Evolutionary conservation across 1,284 basidiomycete genomes (phyloP).

Genomic region (Cryptococcus floricola): DNA sequence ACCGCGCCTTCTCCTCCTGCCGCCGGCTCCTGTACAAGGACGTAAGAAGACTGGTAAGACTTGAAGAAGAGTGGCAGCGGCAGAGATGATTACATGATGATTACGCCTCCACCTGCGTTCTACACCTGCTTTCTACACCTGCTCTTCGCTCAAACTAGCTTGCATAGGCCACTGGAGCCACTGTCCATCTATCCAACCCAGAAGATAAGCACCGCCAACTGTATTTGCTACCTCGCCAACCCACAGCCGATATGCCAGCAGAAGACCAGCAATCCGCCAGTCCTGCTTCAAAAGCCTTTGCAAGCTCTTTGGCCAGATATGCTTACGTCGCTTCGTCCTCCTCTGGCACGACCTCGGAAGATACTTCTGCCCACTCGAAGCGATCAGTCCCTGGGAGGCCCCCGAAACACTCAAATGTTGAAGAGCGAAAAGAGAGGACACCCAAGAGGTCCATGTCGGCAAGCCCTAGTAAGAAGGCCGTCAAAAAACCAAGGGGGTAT

Average conservation of each 20-base stretch:
- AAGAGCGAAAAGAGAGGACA: neutral
- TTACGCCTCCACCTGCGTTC: too few species aligned
- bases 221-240: too few species aligned
- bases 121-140: too few species aligned
- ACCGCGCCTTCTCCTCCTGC: too few species aligned
- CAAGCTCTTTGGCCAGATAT: conserved; percentile 20
- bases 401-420: neutral
- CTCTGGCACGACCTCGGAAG: neutral
- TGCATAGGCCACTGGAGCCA: too few species aligned
- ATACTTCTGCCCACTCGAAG: neutral
- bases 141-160: too few species aligned
- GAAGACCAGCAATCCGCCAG: conserved; percentile 1
- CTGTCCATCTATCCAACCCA: too few species aligned
- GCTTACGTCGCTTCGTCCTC: conserved; percentile 15
- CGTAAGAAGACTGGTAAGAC: too few species aligned
- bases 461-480: neutral
- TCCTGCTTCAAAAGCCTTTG: conserved; percentile 23
- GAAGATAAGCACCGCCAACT: too few species aligned
- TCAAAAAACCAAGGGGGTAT: conserved; percentile 31
- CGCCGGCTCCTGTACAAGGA: too few species aligned
- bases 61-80: too few species aligned
- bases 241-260: neutral
- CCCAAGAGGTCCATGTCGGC: neutral
- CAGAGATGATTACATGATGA: too few species aligned
- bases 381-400: neutral